Evolutionary conservation across 2,329 filamentous ascomycete species (phyloP).

Genomic region (Fonsecaea monophora): DNA sequence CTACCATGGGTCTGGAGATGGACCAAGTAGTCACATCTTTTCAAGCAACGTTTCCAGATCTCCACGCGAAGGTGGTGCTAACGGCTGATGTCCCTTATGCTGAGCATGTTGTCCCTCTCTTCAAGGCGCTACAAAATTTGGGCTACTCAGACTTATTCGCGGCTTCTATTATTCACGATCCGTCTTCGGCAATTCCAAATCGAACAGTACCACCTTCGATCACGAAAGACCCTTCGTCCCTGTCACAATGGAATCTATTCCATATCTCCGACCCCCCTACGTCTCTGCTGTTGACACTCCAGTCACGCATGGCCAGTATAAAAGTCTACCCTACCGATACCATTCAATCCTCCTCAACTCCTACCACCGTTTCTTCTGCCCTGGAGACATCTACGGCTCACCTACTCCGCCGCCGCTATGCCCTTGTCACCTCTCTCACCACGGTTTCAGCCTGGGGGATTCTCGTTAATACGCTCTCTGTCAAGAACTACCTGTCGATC

Average conservation of each 20-base stretch:
- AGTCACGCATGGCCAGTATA: slow-evolving; percentile 78
- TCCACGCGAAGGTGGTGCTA: slow-evolving; percentile 70
- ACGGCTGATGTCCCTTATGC: slow-evolving; percentile 91
- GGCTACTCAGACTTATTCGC: slow-evolving; percentile 76
- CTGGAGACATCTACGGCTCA: slow-evolving; percentile 60
- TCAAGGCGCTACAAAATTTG: slow-evolving; percentile 58
- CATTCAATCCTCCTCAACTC: slow-evolving; percentile 68
- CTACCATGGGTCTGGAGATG: slow-evolving; percentile 71
- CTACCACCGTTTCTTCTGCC: slow-evolving; percentile 35
- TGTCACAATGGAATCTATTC: slow-evolving; percentile 77
- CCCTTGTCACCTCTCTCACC: slow-evolving; percentile 78
- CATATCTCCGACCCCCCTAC: slow-evolving; percentile 82
- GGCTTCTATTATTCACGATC: slow-evolving; percentile 77
- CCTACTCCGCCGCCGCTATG: slow-evolving; percentile 83
- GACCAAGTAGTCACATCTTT: slow-evolving; percentile 68
- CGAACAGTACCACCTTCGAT: slow-evolving; percentile 68
- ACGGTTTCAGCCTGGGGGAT: slow-evolving; percentile 89
- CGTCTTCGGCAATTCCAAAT: slow-evolving; percentile 82
- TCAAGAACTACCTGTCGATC: slow-evolving; percentile 85
- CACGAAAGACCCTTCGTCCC: slow-evolving; percentile 52
- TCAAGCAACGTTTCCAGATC: slow-evolving; percentile 70
- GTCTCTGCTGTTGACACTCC: slow-evolving; percentile 83
- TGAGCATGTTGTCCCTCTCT: slow-evolving; percentile 70
- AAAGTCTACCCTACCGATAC: slow-evolving; percentile 76
- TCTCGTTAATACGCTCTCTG: slow-evolving; percentile 91